A percentile compares a stretch with the other conserved stretches of the same genome.
Conservation (phyloP, 2,329 filamentous ascomycete species). For the Cercospora beticola region DNA sequence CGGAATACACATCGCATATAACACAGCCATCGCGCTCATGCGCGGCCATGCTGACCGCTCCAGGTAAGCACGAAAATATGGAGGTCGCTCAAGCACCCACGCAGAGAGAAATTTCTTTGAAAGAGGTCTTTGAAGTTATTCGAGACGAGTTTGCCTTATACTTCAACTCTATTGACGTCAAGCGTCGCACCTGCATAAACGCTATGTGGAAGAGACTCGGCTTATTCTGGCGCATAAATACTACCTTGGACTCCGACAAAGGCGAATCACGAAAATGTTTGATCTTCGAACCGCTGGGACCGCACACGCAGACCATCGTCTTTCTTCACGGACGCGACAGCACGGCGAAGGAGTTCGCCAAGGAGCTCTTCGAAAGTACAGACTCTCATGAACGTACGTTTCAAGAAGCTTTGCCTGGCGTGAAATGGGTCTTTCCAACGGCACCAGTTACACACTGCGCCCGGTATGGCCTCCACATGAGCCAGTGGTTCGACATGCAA, state of each 20-base stretch:
- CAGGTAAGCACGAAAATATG: not conserved
- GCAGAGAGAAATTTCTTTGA: slow-evolving; percentile 4
- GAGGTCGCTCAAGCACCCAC: not conserved
- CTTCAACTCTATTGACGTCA: slow-evolving; percentile 1
- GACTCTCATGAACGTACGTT: slow-evolving; percentile 34
- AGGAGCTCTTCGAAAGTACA: slow-evolving; percentile 44
- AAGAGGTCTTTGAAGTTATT: slow-evolving; percentile 6
- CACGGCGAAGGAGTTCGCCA: slow-evolving; percentile 41
- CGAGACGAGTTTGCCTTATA: slow-evolving; percentile 5
- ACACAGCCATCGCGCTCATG: not conserved
- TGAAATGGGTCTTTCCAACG: slow-evolving; percentile 43
- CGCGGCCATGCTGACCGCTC: not conserved
- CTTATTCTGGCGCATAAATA: slow-evolving; percentile 7
- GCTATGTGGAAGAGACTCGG: slow-evolving; percentile 7
- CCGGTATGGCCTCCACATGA: slow-evolving; percentile 33
- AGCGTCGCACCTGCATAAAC: slow-evolving; percentile 10
- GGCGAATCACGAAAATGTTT: not conserved
- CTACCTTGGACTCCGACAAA: not conserved
- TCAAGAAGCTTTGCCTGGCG: slow-evolving; percentile 35
- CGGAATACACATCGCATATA: not conserved
- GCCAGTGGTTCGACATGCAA: slow-evolving; percentile 45
- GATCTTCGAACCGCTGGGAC: slow-evolving; percentile 4
- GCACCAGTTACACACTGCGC: slow-evolving; percentile 22
- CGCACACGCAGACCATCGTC: slow-evolving; percentile 50
- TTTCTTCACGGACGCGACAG: slow-evolving; percentile 50